phyloP scores from a whole-genome alignment of 441 rosid species.

The Viola pubescens region DNA sequence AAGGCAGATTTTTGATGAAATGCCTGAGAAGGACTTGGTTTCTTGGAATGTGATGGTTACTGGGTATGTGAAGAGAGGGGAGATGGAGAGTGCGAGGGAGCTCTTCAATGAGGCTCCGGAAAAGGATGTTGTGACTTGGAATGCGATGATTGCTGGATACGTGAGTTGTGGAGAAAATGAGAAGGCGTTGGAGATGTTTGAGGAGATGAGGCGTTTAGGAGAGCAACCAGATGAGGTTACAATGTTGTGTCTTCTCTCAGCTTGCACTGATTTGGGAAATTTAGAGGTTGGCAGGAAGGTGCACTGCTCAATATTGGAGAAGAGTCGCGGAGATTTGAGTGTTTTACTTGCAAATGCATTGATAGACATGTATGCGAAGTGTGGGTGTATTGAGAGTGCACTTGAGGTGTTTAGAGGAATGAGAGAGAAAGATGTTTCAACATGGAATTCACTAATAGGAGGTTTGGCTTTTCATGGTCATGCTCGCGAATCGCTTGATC shows the following conservation, averaged over 20 bases:
- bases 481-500: slow-evolving; percentile 40
- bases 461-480: slow-evolving; percentile 71
- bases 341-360: slow-evolving; percentile 58
- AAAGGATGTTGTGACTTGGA: slow-evolving; percentile 78
- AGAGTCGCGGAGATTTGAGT: slow-evolving; percentile 32
- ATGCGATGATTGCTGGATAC: slow-evolving; percentile 60
- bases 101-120: slow-evolving; percentile 45
- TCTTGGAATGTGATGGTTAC: slow-evolving; percentile 69
- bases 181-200: slow-evolving; percentile 47
- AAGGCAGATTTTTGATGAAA: slow-evolving; percentile 46
- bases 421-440: slow-evolving; percentile 43
- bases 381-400: slow-evolving; percentile 58
- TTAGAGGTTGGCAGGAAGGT: slow-evolving; percentile 50
- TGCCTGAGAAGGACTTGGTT: slow-evolving; percentile 60
- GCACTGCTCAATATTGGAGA: slow-evolving; percentile 33
- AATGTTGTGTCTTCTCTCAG: slow-evolving; percentile 69
- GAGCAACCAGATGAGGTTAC: slow-evolving; percentile 59
- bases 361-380: slow-evolving; percentile 76
- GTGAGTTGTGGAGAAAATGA: slow-evolving; percentile 39
- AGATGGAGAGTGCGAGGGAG: slow-evolving; percentile 50
- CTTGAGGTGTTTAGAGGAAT: slow-evolving; percentile 44
- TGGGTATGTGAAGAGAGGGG: slow-evolving; percentile 52
- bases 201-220: slow-evolving; percentile 47
- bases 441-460: slow-evolving; percentile 76
- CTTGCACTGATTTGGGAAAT: slow-evolving; percentile 47